These are phyloP conservation scores for Dunaliella salina DNA, from an alignment of 163 green algal species.

Conservation along the genomic window DNA sequence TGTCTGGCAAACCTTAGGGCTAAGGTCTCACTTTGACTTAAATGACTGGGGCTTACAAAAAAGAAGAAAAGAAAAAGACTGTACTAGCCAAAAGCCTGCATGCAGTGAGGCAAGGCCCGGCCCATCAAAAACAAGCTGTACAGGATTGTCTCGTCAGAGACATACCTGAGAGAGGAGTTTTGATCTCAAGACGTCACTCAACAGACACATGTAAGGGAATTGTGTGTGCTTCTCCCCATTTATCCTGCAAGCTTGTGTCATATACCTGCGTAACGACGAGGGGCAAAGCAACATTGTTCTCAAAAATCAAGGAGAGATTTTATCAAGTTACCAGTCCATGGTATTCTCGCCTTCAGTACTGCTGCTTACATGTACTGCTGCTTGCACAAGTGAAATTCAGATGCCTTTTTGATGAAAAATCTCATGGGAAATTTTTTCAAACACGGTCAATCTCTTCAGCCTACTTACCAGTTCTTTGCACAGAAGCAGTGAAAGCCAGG, in stretches of 20 bases:
- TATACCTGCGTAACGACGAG: conserved; percentile 9
- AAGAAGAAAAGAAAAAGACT: no score
- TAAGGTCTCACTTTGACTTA: no score
- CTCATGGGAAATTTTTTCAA: no score
- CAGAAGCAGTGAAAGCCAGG: conserved; percentile 27
- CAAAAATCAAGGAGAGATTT: neutral
- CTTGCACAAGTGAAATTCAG: neutral
- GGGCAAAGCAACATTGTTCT: neutral
- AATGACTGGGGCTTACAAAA: no score
- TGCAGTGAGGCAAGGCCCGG: no score
- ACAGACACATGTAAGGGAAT: conserved; percentile 3
- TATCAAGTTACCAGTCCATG: no score
- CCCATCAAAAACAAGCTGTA: no score
- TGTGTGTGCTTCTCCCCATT: conserved; percentile 23
- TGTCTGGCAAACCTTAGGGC: no score
- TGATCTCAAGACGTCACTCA: neutral
- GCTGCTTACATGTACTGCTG: neutral
- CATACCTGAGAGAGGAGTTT: neutral
- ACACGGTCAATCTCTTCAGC: neutral
- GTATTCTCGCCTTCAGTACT: no score
- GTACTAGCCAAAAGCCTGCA: no score
- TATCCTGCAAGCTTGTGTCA: conserved; percentile 21
- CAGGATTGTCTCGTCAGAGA: neutral
- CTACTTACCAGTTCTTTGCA: conserved; percentile 21
- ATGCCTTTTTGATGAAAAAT: neutral